phyloP scores from a whole-genome alignment of 352 stramenopile genomes.

The Globisporangium nunn region DNA sequence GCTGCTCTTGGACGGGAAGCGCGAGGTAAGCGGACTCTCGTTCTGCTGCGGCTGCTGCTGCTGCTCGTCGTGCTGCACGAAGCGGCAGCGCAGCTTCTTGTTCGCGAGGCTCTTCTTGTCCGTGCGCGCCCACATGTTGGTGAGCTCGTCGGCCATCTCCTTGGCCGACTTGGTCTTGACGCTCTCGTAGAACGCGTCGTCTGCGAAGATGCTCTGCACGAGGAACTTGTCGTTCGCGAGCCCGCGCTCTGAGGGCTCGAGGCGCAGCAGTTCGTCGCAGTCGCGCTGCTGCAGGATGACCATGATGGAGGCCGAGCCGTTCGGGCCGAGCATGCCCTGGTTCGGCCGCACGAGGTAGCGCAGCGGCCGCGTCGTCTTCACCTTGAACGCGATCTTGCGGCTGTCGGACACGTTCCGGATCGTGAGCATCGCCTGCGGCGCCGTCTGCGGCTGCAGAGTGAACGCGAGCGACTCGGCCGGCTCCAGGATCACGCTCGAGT shows the following conservation, averaged over 20 bases:
- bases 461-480: slow-evolving; percentile 80
- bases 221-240: slow-evolving; percentile 89
- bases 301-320: slow-evolving; percentile 73
- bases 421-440: slow-evolving; percentile 72
- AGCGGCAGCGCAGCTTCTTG: slow-evolving; percentile 86
- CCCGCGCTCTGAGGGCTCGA: slow-evolving; percentile 71
- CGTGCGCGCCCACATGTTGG: slow-evolving; percentile 77
- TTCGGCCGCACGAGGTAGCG: slow-evolving; percentile 88
- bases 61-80: slow-evolving; percentile 46
- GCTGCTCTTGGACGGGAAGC: slow-evolving; percentile 15
- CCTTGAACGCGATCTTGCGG: slow-evolving; percentile 85
- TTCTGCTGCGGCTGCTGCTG: slow-evolving; percentile 2
- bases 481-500: slow-evolving; percentile 74
- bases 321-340: slow-evolving; percentile 74
- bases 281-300: slow-evolving; percentile 88
- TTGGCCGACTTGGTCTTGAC: slow-evolving; percentile 85
- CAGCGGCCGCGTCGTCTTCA: slow-evolving; percentile 84
- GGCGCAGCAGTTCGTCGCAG: slow-evolving; percentile 76
- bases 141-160: slow-evolving; percentile 84
- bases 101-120: slow-evolving; percentile 78
- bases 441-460: slow-evolving; percentile 46
- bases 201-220: slow-evolving; percentile 80
- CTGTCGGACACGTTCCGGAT: slow-evolving; percentile 79
- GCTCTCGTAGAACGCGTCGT: slow-evolving; percentile 80
- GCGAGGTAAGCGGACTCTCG: slow-evolving; percentile 9